Base-by-base conservation (phyloP, 2,329 filamentous ascomycete genomes). In the Elsinoe fawcettii region DNA sequence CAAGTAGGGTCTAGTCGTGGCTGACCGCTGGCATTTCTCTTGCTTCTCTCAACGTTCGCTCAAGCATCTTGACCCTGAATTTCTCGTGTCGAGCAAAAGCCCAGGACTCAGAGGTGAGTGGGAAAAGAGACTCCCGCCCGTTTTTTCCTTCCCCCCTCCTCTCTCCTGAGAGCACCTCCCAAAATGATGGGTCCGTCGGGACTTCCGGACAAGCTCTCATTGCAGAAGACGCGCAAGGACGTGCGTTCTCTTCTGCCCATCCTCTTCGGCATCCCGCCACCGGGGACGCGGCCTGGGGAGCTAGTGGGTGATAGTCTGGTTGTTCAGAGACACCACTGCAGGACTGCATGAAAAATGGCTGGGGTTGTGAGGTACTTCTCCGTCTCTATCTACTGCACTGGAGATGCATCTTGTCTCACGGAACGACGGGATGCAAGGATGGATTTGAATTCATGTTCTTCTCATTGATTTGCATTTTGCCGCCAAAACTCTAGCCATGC, bases 181-280 rank as follows among this genome's bases (percentile, higher is more conserved):
- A n/a, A 37, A 37, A 37, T 12, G 12, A 30, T 30, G 27, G 27
- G 7, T 46, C 41, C 11, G 3, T 46, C 41, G 41, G 41, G 22
- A 46, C 41, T 46, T 46, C 41, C 20, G 41, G 41, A 25, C 41
- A 46, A 27, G 41, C 41, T 46, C 41, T 46, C 20, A n/a, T 25
- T 14, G 41, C 41, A 37, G 34, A 25, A 46, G 41, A 46, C 41
- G 41, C 41, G 41, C 41, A 44, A 44, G 18, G 41, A 44, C 41
- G 41, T 44, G 41, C 41, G 41, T 23, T 23, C 22, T 44, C 12
- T 44, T 44, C 41, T 44, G 41, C 18, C 18, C 41, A 12, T 44
- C 22, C 41, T 46, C 41, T 46, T 46, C 20, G 41, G 41, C 9
- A 46, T 46, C 41, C 41, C 23, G 41, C 25, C 41, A 25, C 41